These are phyloP conservation scores for Carnegiea gigantea DNA, from an alignment of 179 eudicot species.

Conservation along the genomic window DNA sequence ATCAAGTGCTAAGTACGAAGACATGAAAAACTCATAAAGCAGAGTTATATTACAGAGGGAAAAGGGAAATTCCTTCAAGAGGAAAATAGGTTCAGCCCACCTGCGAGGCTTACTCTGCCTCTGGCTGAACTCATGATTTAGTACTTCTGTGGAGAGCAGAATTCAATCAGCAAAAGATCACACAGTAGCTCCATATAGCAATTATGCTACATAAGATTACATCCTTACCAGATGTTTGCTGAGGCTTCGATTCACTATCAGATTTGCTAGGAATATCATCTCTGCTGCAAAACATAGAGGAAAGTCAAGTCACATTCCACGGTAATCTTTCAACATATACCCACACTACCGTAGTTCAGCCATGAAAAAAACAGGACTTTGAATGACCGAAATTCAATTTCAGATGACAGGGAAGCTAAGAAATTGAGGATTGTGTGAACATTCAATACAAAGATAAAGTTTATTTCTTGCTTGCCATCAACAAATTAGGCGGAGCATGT, in stretches of 20 bases:
- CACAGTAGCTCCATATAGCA: not conserved
- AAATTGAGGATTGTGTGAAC: not conserved
- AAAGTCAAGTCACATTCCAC: not conserved
- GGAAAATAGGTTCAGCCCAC: slow-evolving; percentile 33
- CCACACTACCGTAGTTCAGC: not conserved
- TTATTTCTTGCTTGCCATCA: not conserved
- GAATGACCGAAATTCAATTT: too few species aligned
- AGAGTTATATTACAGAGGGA: not conserved
- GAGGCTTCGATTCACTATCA: slow-evolving; percentile 49
- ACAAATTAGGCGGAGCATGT: too few species aligned
- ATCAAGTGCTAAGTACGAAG: not conserved
- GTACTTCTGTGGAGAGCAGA: slow-evolving; percentile 44
- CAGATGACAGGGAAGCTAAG: too few species aligned
- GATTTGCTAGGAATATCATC: slow-evolving; percentile 50
- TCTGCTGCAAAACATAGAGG: slow-evolving; percentile 57
- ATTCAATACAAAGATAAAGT: not conserved
- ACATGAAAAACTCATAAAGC: not conserved
- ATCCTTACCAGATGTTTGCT: slow-evolving; percentile 71
- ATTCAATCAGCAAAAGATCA: slow-evolving; percentile 8
- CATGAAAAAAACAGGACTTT: not conserved
- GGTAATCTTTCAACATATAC: not conserved
- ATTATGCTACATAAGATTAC: not conserved
- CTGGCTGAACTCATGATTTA: slow-evolving; percentile 67
- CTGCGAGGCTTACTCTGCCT: slow-evolving; percentile 94
- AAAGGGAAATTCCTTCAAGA: not conserved